Conservation (phyloP, 2,329 filamentous ascomycete species). For the Epicoccum nigrum region DNA sequence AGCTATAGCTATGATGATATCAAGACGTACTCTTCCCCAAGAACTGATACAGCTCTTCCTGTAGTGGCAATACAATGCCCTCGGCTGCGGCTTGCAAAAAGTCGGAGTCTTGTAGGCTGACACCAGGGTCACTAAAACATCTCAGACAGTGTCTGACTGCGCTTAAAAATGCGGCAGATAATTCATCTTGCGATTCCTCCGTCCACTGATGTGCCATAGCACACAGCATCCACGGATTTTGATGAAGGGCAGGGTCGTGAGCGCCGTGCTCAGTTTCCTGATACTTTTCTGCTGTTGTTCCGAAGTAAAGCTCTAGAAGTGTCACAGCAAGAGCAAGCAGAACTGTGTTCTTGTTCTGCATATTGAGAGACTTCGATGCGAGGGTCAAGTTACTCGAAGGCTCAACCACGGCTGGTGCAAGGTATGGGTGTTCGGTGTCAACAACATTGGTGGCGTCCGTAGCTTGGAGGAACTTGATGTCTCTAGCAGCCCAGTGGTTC, state of each 20-base stretch:
- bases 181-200: constrained; percentile 40
- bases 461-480: constrained; percentile 43
- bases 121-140: constrained; percentile 43
- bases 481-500: constrained; percentile 42
- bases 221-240: constrained; percentile 40
- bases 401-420: constrained; percentile 24
- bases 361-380: constrained; percentile 16
- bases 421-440: constrained; percentile 43
- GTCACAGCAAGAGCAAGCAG: constrained; percentile 44
- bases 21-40: constrained; percentile 37
- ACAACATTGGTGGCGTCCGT: constrained; percentile 24
- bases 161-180: constrained; percentile 44
- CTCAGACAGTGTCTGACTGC: constrained; percentile 45
- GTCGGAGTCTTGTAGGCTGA: constrained; percentile 41
- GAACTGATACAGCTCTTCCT: constrained; percentile 46
- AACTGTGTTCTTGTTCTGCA: constrained; percentile 44
- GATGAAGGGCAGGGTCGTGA: constrained; percentile 19
- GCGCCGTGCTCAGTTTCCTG: constrained; percentile 28
- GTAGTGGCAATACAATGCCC: constrained; percentile 45
- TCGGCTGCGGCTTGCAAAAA: constrained; percentile 47
- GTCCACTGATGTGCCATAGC: constrained; percentile 45
- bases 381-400: not conserved
- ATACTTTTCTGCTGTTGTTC: constrained; percentile 40
- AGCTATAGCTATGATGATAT: too few species aligned
- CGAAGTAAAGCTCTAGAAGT: constrained; percentile 47